Evolutionary conservation across 257 asterid species (phyloP), one percentile per base, ranked within the genome.

Genomic region (Echium plantagineum): DNA sequence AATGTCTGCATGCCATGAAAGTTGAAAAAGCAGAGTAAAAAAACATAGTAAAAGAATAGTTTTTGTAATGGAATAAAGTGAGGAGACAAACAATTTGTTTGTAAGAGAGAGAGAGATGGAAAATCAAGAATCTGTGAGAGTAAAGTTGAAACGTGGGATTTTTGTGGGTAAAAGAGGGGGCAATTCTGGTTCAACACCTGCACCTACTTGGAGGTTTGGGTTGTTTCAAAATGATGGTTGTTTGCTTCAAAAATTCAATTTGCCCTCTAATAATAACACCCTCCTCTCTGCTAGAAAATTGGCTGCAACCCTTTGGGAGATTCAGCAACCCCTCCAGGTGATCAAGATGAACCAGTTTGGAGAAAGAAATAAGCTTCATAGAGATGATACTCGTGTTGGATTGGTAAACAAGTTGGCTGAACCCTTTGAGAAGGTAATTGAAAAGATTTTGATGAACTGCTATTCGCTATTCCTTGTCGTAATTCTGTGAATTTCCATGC

Each of bases 261-360:
- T 77, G 30, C 52, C 82, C 65, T 42, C 82, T 31, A 75, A 69
- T 30, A 65, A 55, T 49, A 52, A 74, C 30, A 42, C 65, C 55
- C 57, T 71, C 56, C 77, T 83, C 28, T 83, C 98, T 48, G 96
- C 95, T 5, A 81, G 96, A 51, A 82, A 87, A 66, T 79, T 90
- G 71, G 89, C 83, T 63, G 89, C 95, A 17, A 81, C 75, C 71
- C 68, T 90, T 74, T 90, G 96, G 96, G 95, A 87, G 65, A 67
- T 80, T 74, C 81, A 83, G 52, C 79, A 81, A 1, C 78, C 66
- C 6, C 21, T 61, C 31, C 28, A 70, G 12, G 53, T 55, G n/a
- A 54, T 65, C 60, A 68, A 67, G 42, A 66, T 78, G 78, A 77
- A 64, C 72, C 72, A 68, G 42, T 55, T 15, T 63, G 69, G 31